phyloP scores from a whole-genome alignment of 176 grass and related monocot species.

The Lolium perenne region DNA sequence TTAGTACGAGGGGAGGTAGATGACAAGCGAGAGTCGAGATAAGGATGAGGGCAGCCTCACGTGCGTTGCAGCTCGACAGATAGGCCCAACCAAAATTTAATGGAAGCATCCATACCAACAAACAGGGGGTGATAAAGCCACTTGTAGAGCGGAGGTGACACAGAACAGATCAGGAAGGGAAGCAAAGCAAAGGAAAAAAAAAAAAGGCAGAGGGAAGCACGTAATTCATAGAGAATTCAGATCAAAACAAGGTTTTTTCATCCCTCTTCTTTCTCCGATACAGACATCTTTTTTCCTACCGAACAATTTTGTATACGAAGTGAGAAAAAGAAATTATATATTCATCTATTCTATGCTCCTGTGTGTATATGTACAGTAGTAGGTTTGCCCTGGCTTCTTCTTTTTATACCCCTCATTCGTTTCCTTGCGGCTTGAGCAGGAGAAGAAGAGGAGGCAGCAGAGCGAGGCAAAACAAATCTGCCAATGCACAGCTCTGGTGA shows the following conservation, averaged over 20 bases:
- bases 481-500: constrained; percentile 50
- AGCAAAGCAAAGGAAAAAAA: constrained; percentile 21
- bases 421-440: constrained; percentile 43
- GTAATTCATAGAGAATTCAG: constrained; percentile 43
- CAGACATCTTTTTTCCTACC: constrained; percentile 28
- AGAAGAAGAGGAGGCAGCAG: neutral
- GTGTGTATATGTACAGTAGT: constrained; percentile 2
- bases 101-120: constrained; percentile 33
- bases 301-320: neutral
- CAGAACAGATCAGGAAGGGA: constrained; percentile 15
- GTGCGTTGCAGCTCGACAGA: constrained; percentile 57
- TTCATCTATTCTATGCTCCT: neutral
- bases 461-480: constrained; percentile 24
- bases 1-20: constrained; percentile 7
- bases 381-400: constrained; percentile 43
- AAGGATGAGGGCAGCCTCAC: constrained; percentile 56
- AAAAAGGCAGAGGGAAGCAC: neutral
- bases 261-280: constrained; percentile 2
- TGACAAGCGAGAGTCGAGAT: constrained; percentile 40
- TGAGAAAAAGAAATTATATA: constrained; percentile 25
- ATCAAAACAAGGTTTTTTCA: constrained; percentile 38
- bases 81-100: constrained; percentile 46
- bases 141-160: neutral
- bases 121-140: constrained; percentile 49
- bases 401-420: constrained; percentile 58